These are phyloP conservation scores for Aphanomyces invadans DNA, from an alignment of 352 stramenopile genomes.

Conservation along the genomic window DNA sequence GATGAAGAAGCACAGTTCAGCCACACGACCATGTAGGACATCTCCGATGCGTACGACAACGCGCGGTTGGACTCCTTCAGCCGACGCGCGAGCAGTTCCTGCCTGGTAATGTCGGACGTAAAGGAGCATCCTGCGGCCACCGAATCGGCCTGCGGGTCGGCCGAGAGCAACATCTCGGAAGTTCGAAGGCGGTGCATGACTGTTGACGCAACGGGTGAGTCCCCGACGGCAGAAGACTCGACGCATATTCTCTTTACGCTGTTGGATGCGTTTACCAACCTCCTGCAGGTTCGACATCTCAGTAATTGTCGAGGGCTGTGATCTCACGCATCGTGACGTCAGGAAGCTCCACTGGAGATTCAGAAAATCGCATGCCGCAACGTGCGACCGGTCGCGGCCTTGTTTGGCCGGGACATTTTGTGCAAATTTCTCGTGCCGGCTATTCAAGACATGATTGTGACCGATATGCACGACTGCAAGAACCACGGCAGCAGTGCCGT, in stretches of 20 bases:
- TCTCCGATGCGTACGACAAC: constrained; percentile 14
- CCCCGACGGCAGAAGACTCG: neutral
- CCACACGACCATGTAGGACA: neutral
- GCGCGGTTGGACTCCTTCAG: neutral
- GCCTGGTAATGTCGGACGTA: constrained; percentile 17
- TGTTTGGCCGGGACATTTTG: constrained; percentile 23
- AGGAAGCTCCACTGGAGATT: constrained; percentile 22
- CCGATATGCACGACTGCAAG: constrained; percentile 23
- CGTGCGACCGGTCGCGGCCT: constrained; percentile 3
- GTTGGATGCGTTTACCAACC: constrained; percentile 20
- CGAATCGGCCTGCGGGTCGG: constrained; percentile 3
- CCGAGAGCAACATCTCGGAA: constrained; percentile 22
- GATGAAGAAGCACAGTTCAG: no score
- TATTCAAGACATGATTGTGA: constrained; percentile 23
- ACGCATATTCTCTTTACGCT: constrained; percentile 21
- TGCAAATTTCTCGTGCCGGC: constrained; percentile 20
- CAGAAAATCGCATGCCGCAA: constrained; percentile 20
- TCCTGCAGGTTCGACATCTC: constrained; percentile 6
- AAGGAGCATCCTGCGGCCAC: neutral
- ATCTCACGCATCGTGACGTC: neutral
- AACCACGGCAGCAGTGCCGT: constrained; percentile 23
- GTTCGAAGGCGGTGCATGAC: constrained; percentile 15
- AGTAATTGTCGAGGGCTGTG: neutral
- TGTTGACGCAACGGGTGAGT: neutral
- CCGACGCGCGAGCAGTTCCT: constrained; percentile 6